Conservation (phyloP, 257 asterid genomes). For the Primulina huaijiensis region DNA sequence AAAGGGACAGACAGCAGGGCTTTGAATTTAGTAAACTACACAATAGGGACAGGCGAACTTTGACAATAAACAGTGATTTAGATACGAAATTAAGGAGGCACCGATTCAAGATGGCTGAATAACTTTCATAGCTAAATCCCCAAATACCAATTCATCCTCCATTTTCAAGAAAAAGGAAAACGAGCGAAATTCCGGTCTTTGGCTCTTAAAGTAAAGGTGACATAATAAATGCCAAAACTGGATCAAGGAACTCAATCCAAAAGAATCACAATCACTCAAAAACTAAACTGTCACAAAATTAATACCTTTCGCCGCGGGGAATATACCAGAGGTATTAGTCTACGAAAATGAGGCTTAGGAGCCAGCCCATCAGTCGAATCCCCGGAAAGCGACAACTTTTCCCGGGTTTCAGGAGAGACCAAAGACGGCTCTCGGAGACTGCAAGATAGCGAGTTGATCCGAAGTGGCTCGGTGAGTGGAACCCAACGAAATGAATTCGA, state of each 20-base stretch:
- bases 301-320: conserved; percentile 48
- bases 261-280: conserved; percentile 4
- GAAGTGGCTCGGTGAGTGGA: conserved; percentile 24
- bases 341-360: conserved; percentile 35
- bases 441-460: conserved; percentile 40
- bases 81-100: not conserved
- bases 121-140: no score
- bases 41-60: no score
- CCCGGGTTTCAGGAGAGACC: conserved; percentile 22
- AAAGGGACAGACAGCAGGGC: not conserved
- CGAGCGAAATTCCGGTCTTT: not conserved
- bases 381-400: conserved; percentile 12
- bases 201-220: not conserved
- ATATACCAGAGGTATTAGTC: conserved; percentile 28
- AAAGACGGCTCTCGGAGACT: conserved; percentile 26
- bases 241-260: conserved; percentile 7
- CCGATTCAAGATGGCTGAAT: not conserved
- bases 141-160: no score
- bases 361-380: conserved; percentile 39
- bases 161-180: no score
- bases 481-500: conserved; percentile 20
- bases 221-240: not conserved
- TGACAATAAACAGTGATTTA: no score
- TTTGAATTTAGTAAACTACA: no score
- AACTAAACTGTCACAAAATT: not conserved